A percentile compares a stretch with the other conserved stretches of the same genome.
phyloP scores from a whole-genome alignment of 345 rosid genomes.

The Syzygium oleosum region DNA sequence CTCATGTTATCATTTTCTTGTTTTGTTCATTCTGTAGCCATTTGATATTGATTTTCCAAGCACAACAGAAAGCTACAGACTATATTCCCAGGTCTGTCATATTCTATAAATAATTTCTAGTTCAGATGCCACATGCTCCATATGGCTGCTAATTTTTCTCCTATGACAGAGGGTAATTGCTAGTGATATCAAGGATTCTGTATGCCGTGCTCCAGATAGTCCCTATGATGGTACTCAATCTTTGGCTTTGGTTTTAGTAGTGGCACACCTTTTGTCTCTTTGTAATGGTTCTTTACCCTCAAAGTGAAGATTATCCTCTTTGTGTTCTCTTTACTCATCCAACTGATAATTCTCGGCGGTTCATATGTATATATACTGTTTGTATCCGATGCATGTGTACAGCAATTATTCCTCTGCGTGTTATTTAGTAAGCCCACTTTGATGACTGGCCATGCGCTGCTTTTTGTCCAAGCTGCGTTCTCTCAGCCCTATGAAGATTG shows the following conservation, averaged over 20 bases:
- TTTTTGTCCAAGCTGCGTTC: neutral
- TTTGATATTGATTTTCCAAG: constrained; percentile 61
- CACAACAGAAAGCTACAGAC: constrained; percentile 90
- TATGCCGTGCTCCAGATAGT: constrained; percentile 96
- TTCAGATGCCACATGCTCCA: neutral
- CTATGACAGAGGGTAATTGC: constrained; percentile 76
- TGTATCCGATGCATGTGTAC: neutral
- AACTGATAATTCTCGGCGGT: neutral
- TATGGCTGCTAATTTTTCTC: constrained; percentile 13
- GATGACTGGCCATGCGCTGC: neutral
- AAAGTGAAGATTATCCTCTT: neutral
- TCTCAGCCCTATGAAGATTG: neutral
- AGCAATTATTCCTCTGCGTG: neutral
- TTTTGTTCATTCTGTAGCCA: neutral
- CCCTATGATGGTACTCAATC: constrained; percentile 72
- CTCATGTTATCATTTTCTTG: neutral
- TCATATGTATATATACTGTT: neutral
- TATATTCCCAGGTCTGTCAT: constrained; percentile 74
- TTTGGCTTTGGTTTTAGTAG: neutral
- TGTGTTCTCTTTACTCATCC: neutral
- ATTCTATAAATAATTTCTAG: neutral
- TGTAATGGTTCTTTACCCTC: neutral
- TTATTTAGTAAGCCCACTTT: neutral
- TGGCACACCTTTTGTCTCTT: neutral
- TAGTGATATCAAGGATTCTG: constrained; percentile 94